Base-by-base conservation (phyloP, 257 asterid species). In the Rehmannia glutinosa region DNA sequence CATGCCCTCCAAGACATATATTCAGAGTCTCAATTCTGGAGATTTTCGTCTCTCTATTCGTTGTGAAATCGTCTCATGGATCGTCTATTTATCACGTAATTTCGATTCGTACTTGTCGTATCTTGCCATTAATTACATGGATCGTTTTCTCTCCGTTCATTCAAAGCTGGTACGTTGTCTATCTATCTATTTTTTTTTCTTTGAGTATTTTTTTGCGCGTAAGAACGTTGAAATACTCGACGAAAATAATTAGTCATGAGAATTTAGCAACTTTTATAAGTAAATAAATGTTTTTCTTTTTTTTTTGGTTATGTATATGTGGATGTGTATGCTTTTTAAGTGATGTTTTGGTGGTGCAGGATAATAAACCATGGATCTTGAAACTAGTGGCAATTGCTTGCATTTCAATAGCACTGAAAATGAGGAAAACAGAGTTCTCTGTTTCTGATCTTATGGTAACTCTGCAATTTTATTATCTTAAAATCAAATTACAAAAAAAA, bases 41-140 rank as follows among this genome's bases (percentile, higher is more conserved):
- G 41, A 16, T 43, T 32, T 53, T n/a, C 28, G 17, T 30, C 32
- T 70, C 71, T 42, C 57, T n/a, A 19, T 70, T 56, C 89, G 90
- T 38, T 58, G 60, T 6, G 58, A 76, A 74, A 78, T 78, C 72
- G 64, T 78, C 27, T 68, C 90, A 11, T 67, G 72, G 0, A 81
- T 89, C 69, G 15, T 63, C 30, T 20, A 54, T 11, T 64, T 70
- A 5, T 80, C 84, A 24, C 81, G 68, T 0, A 45, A 67, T 5
- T 75, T 73, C 59, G 92, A 80, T 46, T 81, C 73, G 0, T 83
- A 73, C 64, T 45, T 80, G 8, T 60, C 81, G 0, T 89, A 80
- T 41, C 96, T 86, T 50, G 87, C 92, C 25, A 56, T 84, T 17
- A 89, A 81, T 73, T 89, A 86, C 80, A 73, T 81, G 69, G 95